Conservation (phyloP, 768 basidiomycete genomes). For the Lactifluus pinguis region DNA sequence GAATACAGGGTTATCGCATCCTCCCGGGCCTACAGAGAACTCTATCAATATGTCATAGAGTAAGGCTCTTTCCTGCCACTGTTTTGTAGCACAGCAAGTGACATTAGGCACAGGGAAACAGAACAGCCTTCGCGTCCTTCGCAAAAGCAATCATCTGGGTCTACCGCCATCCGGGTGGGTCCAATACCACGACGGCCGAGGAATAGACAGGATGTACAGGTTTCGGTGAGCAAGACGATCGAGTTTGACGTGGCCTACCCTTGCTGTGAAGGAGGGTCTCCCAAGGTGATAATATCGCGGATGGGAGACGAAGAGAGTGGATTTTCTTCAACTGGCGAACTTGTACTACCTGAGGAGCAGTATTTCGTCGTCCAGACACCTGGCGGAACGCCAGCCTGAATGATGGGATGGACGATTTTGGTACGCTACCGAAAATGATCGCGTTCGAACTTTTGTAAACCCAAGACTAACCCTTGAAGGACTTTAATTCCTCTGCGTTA, state of each 20-base stretch:
- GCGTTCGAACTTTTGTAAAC: too few relatives aligned
- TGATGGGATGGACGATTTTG: too few relatives aligned
- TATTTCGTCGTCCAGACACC: background rate
- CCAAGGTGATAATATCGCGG: background rate
- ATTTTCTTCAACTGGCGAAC: background rate
- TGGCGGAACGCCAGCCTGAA: too few relatives aligned
- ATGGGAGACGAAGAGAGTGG: background rate
- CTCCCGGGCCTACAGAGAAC: constrained; percentile 13
- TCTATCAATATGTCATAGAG: constrained; percentile 12
- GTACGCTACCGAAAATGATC: too few relatives aligned
- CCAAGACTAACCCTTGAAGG: too few relatives aligned
- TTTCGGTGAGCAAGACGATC: background rate
- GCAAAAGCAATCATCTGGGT: background rate
- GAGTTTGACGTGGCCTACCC: background rate
- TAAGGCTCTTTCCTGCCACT: background rate
- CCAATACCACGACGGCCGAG: background rate
- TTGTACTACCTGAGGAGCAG: background rate
- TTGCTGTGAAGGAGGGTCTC: background rate
- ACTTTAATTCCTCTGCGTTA: too few relatives aligned
- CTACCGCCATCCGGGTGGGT: background rate
- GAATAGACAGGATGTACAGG: background rate
- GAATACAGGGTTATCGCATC: constrained; percentile 9
- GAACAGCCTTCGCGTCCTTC: background rate
- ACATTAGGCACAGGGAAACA: background rate
- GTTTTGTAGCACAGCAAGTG: background rate